phyloP scores from a whole-genome alignment of 345 rosid species.

The Lenwebbia sp. region DNA sequence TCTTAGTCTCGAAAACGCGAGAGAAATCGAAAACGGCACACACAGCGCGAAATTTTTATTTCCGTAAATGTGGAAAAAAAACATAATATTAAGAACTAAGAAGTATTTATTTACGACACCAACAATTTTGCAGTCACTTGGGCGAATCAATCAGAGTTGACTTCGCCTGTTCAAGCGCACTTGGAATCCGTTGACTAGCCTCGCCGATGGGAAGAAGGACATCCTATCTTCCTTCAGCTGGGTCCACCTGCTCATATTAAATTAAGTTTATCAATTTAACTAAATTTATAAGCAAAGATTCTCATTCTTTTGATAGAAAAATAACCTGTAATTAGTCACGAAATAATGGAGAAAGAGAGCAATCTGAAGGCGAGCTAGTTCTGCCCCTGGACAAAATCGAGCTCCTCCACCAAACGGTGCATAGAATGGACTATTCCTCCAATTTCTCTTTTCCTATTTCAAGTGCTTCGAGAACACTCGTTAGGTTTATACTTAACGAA shows the following conservation, averaged over 20 bases:
- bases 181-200: constrained; percentile 74
- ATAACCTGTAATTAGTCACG: constrained; percentile 43
- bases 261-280: not conserved
- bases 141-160: not conserved
- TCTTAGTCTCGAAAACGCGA: not conserved
- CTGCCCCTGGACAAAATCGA: constrained; percentile 85
- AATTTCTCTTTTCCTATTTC: constrained; percentile 65
- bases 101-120: not conserved
- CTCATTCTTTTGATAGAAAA: not conserved
- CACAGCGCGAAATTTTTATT: not conserved
- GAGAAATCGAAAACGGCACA: not conserved
- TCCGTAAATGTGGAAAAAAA: not conserved
- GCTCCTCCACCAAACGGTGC: constrained; percentile 86
- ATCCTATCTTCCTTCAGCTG: constrained; percentile 60
- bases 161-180: constrained; percentile 28
- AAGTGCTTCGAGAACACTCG: not conserved
- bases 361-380: constrained; percentile 82
- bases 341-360: constrained; percentile 71
- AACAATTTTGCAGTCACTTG: not conserved
- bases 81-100: not conserved
- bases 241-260: constrained; percentile 36
- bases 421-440: constrained; percentile 62
- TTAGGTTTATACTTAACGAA: not conserved
- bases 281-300: not conserved
- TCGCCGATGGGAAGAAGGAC: constrained; percentile 83